A percentile compares a stretch with the other conserved stretches of the same genome.
Evolutionary conservation across 2,329 filamentous ascomycete species (phyloP).

Genomic region (Biscogniauxia sp.): DNA sequence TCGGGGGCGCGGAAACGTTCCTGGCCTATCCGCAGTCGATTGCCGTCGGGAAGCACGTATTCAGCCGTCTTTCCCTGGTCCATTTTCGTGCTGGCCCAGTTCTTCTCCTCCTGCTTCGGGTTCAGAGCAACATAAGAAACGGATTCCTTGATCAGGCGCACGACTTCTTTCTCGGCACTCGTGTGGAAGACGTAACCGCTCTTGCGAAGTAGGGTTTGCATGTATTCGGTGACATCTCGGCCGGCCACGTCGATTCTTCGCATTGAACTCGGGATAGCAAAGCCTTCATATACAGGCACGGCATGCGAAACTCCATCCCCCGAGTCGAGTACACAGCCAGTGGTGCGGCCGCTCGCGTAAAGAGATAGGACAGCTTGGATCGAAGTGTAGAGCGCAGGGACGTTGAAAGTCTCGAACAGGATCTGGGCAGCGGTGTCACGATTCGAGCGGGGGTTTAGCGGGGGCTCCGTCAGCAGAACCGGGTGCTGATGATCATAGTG

Average conservation of each 20-base stretch:
- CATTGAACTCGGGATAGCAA: conserved; percentile 94
- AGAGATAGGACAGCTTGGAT: conserved; percentile 96
- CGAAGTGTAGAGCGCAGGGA: conserved; percentile 92
- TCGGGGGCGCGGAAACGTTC: conserved; percentile 95
- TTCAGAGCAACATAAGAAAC: conserved; percentile 88
- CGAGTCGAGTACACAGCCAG: conserved; percentile 90
- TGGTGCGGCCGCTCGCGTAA: conserved; percentile 93
- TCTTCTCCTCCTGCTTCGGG: conserved; percentile 92
- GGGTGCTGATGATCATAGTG: conserved; percentile 64
- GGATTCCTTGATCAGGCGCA: conserved; percentile 93
- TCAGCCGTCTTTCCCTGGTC: conserved; percentile 78
- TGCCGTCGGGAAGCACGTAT: conserved; percentile 87
- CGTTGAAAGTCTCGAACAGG: conserved; percentile 98
- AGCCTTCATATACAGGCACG: conserved; percentile 96
- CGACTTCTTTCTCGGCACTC: conserved; percentile 98
- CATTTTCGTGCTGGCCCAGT: conserved; percentile 79
- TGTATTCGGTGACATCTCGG: conserved; percentile 90
- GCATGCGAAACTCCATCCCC: conserved; percentile 97
- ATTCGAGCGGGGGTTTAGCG: conserved; percentile 91
- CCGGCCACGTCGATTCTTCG: conserved; percentile 94
- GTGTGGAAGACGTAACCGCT: conserved; percentile 94
- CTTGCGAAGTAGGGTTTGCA: conserved; percentile 88
- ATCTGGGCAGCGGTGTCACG: conserved; percentile 96
- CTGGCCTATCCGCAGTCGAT: conserved; percentile 85
- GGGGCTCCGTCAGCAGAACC: conserved; percentile 92